These are phyloP conservation scores for Pestalotiopsis sp. DNA, from an alignment of 2,329 filamentous ascomycete species.

Conservation along the genomic window DNA sequence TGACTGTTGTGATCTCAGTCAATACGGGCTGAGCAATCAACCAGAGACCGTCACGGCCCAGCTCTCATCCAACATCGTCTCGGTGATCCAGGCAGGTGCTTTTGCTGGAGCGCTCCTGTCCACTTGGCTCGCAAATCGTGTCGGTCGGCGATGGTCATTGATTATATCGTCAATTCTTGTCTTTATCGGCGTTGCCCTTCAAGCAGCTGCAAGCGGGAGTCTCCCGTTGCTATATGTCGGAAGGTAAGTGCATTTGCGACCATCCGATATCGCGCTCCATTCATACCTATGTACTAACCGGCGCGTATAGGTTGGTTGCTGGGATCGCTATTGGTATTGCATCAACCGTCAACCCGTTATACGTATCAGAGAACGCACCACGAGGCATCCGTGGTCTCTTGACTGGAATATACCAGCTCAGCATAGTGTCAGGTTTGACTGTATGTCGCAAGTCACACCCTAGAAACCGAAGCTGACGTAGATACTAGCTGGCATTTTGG, in stretches of 20 bases:
- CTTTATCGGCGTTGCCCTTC: constrained; percentile 64
- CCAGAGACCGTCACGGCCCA: background rate
- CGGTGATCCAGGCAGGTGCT: background rate
- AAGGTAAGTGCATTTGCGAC: background rate
- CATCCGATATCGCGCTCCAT: background rate
- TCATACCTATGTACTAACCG: background rate
- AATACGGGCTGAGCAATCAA: background rate
- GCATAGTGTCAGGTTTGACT: constrained; percentile 48
- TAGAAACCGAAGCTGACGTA: background rate
- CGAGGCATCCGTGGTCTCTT: constrained; percentile 53
- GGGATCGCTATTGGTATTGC: constrained; percentile 54
- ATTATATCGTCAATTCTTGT: constrained; percentile 60
- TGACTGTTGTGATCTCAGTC: background rate
- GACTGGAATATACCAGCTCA: constrained; percentile 53
- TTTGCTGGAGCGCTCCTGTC: background rate
- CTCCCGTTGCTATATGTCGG: constrained; percentile 68
- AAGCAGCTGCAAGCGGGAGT: constrained; percentile 62
- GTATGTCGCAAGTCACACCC: constrained; percentile 14
- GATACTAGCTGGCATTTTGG: constrained; percentile 37
- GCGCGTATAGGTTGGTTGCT: constrained; percentile 45
- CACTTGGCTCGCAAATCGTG: background rate
- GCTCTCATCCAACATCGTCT: background rate
- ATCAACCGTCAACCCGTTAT: constrained; percentile 46
- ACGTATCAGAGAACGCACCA: constrained; percentile 52
- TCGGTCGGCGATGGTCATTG: constrained; percentile 57